Conservation (phyloP, 352 stramenopile species). For the Globisporangium camurandrum region DNA sequence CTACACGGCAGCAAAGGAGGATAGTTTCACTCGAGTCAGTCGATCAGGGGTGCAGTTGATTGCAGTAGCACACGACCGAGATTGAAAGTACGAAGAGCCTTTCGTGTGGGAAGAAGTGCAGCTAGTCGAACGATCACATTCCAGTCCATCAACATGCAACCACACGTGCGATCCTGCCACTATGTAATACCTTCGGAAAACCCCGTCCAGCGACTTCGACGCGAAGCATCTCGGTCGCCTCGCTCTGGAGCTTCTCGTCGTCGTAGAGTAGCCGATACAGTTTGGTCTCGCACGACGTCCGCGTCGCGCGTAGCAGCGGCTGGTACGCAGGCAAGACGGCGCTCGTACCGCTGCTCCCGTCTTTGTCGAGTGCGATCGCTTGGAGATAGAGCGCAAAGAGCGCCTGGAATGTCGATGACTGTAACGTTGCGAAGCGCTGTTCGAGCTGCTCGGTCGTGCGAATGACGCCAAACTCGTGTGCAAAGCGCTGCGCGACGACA, state of each 20-base stretch:
- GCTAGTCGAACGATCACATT: not conserved
- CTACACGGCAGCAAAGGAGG: constrained; percentile 10
- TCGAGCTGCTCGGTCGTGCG: constrained; percentile 30
- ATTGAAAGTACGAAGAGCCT: too few species aligned
- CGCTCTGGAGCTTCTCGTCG: constrained; percentile 39
- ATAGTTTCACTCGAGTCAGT: not conserved
- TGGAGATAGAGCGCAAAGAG: constrained; percentile 53
- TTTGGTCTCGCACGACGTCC: constrained; percentile 45
- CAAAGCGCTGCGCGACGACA: constrained; percentile 33
- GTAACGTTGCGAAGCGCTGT: constrained; percentile 27
- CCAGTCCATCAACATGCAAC: not conserved
- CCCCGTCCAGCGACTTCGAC: constrained; percentile 50
- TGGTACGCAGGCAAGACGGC: constrained; percentile 40
- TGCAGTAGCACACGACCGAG: too few species aligned
- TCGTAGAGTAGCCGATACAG: constrained; percentile 67
- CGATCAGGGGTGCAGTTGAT: too few species aligned
- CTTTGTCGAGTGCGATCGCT: constrained; percentile 25
- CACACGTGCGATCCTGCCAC: not conserved
- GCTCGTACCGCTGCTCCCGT: constrained; percentile 18
- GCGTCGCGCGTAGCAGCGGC: constrained; percentile 32
- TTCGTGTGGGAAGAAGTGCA: too few species aligned
- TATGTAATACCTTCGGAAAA: constrained; percentile 41
- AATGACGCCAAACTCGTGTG: constrained; percentile 29
- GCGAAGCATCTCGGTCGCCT: constrained; percentile 32
- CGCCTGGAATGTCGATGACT: constrained; percentile 23